Conservation (phyloP, 2,329 filamentous ascomycete genomes). For the Cylindrodendrum hubeiense region DNA sequence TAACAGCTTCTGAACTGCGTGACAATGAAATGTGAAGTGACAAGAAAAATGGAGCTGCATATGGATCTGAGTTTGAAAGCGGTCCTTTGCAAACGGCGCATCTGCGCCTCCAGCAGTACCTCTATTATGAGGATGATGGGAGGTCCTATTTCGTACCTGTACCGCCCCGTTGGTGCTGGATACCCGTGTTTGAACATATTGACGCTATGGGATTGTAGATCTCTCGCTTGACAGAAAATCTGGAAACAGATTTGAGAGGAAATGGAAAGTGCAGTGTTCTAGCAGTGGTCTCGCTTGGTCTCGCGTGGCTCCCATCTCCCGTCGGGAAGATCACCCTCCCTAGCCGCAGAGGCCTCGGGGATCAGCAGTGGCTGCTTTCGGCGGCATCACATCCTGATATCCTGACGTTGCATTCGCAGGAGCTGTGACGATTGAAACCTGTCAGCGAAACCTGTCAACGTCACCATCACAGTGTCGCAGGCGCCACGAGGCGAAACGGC, state of each 20-base stretch:
- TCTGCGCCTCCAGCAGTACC: not conserved
- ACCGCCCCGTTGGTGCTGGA: not conserved
- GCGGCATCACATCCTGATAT: not conserved
- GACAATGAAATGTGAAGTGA: conserved; percentile 1
- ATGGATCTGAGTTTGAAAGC: not conserved
- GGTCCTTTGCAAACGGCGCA: too few species aligned
- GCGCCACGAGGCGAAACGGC: not conserved
- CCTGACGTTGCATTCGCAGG: not conserved
- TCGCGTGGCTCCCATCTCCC: not conserved
- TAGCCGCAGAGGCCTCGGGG: not conserved
- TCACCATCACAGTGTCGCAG: conserved; percentile 4
- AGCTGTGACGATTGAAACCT: conserved; percentile 4
- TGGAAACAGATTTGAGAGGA: not conserved
- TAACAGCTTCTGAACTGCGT: not conserved
- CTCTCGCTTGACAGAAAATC: not conserved
- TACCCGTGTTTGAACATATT: not conserved
- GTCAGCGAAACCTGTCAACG: conserved; percentile 13
- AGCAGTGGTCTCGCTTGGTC: not conserved
- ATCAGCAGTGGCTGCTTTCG: not conserved
- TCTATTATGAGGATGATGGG: not conserved
- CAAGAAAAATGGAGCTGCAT: not conserved
- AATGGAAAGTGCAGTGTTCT: not conserved
- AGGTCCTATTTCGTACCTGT: not conserved
- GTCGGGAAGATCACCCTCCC: not conserved
- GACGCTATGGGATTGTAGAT: not conserved